Base-by-base conservation (phyloP, 805 yeast species). In the Hanseniaspora mollemarum region DNA sequence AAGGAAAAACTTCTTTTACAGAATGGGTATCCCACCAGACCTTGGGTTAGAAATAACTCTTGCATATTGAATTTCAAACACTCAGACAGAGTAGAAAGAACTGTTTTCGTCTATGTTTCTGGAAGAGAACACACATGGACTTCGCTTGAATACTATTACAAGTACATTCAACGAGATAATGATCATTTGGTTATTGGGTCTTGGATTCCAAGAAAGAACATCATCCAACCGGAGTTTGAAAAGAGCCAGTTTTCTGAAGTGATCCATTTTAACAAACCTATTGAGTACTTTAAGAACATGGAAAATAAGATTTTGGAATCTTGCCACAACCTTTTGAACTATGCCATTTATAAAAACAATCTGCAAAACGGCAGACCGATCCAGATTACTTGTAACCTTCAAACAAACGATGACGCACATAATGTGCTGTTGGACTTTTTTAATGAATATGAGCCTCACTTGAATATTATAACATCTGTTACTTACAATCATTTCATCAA, bases 61-160 rank as follows among this genome's bases (percentile, higher is more conserved):
- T 43, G 48, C 21, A 50, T 50, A 19, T 33, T 50, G 24, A 43
- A 38, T 21, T 37, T 39, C 15, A 35, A 50, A 32, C 42, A 39
- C 26, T 25, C 43, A 3, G 41, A 29, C 28, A 32, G 22, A 6
- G 26, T 12, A 13, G 26, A 29, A 16, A 65, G 87, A 54, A 72
- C 71, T 2, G 71, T 81, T 10, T 63, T 77, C 61, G 78, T 81
- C 40, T 81, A 79, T 60, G 68, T 81, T 22, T 72, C 78, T 50
- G 87, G 83, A 4, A 67, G 86, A 53, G 69, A 69, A 46, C 86
- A 79, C 63, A 80, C 87, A 0, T 81, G 88, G 88, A 83, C 81
- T 1, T 76, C 85, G 2, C 66, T 80, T 8, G 87, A 81, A 60
- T 81, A 86, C 85, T 71, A 77, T 24, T 70, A 80, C 55, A 71